Conservation (phyloP, 139 green algal genomes). For the Spirogloea muscicola region DNA sequence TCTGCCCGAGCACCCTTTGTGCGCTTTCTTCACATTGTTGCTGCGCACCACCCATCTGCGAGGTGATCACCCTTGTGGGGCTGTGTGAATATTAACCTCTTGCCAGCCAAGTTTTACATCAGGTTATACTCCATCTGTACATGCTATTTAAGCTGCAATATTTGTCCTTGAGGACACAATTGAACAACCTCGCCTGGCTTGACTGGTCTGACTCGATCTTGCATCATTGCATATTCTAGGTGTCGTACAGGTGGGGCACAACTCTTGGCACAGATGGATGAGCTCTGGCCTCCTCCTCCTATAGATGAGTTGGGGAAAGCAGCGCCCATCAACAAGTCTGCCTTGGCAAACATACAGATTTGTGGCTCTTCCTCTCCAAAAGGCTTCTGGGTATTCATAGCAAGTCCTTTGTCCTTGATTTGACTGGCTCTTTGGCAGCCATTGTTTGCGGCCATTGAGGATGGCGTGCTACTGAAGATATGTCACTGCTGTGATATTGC, state of each 20-base stretch:
- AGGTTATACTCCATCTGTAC: not conserved
- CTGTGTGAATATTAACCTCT: not conserved
- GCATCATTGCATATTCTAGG: not conserved
- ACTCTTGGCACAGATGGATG: not conserved
- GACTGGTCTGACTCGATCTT: not conserved
- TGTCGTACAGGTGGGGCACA: slow-evolving; percentile 3
- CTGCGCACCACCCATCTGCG: slow-evolving; percentile 8
- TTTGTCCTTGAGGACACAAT: not conserved
- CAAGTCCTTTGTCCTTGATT: not conserved
- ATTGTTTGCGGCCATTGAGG: not conserved
- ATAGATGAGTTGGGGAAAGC: not conserved
- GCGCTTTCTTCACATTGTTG: not conserved
- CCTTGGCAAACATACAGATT: not conserved
- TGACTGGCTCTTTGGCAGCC: not conserved
- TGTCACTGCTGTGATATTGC: too few relatives aligned
- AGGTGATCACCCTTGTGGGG: not conserved
- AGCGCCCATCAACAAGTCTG: not conserved
- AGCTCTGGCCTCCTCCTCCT: slow-evolving; percentile 5
- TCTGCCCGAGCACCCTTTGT: not conserved
- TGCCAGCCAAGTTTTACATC: not conserved
- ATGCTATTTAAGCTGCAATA: not conserved
- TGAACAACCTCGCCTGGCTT: not conserved
- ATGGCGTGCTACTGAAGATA: too few relatives aligned
- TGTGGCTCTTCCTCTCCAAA: not conserved
- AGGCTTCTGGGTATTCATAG: slow-evolving; percentile 5